Evolutionary conservation across 2,329 filamentous ascomycete species (phyloP).

Genomic region (Epichloe coenophiala): DNA sequence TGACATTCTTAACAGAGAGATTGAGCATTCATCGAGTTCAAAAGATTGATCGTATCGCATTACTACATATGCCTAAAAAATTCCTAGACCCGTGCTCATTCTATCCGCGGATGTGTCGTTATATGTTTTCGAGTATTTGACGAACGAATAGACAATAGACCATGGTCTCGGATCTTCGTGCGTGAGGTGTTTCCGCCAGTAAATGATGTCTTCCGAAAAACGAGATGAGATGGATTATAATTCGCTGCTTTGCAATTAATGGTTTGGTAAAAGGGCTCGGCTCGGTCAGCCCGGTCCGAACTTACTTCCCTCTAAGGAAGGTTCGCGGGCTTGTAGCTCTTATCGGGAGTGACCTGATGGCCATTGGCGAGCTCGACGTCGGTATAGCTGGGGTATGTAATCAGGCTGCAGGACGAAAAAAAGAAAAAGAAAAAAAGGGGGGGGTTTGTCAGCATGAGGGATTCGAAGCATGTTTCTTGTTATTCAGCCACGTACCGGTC

Average conservation of each 20-base stretch:
- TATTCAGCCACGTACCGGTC: slow-evolving; percentile 10
- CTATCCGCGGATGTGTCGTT: no score
- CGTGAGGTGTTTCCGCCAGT: no score
- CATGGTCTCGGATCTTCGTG: no score
- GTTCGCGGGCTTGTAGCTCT: slow-evolving; percentile 1
- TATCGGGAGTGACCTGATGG: slow-evolving; percentile 29
- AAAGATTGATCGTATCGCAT: no score
- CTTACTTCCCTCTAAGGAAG: slow-evolving; percentile 18
- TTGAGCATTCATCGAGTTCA: no score
- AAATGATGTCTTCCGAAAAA: background rate
- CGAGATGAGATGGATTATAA: background rate
- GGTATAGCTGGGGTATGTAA: slow-evolving; percentile 39
- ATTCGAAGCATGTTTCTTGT: background rate
- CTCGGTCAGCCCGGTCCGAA: background rate
- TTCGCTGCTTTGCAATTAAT: no score
- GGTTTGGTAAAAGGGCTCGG: no score
- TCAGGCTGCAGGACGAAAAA: slow-evolving; percentile 16
- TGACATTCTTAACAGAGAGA: no score
- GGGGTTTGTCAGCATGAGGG: background rate
- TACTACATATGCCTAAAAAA: no score
- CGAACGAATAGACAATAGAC: no score
- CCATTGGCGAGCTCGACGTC: slow-evolving; percentile 18
- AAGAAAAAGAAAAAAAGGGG: background rate
- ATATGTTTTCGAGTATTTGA: no score
- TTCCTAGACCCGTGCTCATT: no score